phyloP scores from a whole-genome alignment of 768 basidiomycete species.

The Lentinula detonsa region DNA sequence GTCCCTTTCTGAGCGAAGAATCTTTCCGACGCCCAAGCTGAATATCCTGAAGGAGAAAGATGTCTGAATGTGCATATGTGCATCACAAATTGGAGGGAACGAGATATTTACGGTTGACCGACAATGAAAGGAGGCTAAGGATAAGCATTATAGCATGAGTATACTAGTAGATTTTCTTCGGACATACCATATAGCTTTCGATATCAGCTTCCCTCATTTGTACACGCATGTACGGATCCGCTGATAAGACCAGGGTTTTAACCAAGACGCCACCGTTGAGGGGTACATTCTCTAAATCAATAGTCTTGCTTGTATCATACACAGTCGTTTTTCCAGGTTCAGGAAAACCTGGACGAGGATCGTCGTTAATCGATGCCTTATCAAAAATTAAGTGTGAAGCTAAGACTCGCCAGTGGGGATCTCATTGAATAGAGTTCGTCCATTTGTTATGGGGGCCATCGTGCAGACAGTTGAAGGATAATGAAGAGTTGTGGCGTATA shows the following conservation, averaged over 20 bases:
- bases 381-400: background rate
- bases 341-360: constrained; percentile 13
- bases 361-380: background rate
- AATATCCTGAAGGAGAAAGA: background rate
- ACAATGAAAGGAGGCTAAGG: constrained; percentile 4
- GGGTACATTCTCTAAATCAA: constrained; percentile 30
- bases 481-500: background rate
- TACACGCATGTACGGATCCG: constrained; percentile 30
- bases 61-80: background rate
- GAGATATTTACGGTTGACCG: constrained; percentile 15
- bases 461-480: background rate
- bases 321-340: constrained; percentile 24
- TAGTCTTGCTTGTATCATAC: constrained; percentile 22
- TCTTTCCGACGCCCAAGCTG: constrained; percentile 16
- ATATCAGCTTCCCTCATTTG: constrained; percentile 20
- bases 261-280: constrained; percentile 27
- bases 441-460: constrained; percentile 15
- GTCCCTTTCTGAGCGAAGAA: constrained; percentile 20
- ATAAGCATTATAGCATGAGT: background rate
- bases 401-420: constrained; percentile 15
- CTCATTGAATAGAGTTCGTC: constrained; percentile 20
- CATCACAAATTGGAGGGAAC: background rate
- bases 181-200: constrained; percentile 15
- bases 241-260: constrained; percentile 30
- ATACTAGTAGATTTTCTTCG: background rate